phyloP scores from a whole-genome alignment of 2,329 filamentous ascomycete genomes.

The Pestalotiopsis sp. region DNA sequence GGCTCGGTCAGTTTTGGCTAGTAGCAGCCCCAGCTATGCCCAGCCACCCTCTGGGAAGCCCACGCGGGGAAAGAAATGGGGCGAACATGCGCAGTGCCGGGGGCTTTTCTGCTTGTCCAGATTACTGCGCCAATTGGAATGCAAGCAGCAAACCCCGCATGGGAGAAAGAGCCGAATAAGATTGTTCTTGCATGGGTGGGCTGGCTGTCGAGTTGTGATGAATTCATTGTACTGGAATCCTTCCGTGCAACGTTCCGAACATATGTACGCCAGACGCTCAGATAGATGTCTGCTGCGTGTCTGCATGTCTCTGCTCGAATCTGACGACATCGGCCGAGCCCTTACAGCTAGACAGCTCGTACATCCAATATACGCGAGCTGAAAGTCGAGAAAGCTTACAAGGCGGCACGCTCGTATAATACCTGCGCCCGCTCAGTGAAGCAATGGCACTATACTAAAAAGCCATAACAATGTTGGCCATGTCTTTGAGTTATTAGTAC shows the following conservation, averaged over 20 bases:
- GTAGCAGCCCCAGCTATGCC: not conserved
- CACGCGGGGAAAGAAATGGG: constrained; percentile 6
- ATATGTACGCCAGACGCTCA: not conserved
- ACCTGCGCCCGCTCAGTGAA: too few species aligned
- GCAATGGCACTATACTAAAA: too few species aligned
- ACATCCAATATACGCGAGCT: not conserved
- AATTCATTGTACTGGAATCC: not conserved
- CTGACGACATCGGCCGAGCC: constrained; percentile 4
- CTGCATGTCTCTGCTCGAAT: constrained; percentile 2
- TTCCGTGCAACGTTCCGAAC: not conserved
- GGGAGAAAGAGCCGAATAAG: not conserved
- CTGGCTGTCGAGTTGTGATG: not conserved
- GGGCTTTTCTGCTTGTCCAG: not conserved
- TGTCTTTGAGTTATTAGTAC: too few species aligned
- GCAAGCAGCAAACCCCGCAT: constrained; percentile 5
- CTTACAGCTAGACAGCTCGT: not conserved
- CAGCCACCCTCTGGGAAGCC: not conserved
- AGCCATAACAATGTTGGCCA: too few species aligned
- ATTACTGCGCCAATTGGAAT: constrained; percentile 10
- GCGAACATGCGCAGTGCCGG: not conserved
- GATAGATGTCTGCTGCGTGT: not conserved
- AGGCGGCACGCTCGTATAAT: not conserved
- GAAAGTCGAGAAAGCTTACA: not conserved
- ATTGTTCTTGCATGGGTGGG: not conserved
- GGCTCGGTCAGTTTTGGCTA: not conserved